A percentile compares a stretch with the other conserved stretches of the same genome.
These are phyloP conservation scores for Epichloe baconii DNA, from an alignment of 2,329 filamentous ascomycete genomes.

Conservation along the genomic window DNA sequence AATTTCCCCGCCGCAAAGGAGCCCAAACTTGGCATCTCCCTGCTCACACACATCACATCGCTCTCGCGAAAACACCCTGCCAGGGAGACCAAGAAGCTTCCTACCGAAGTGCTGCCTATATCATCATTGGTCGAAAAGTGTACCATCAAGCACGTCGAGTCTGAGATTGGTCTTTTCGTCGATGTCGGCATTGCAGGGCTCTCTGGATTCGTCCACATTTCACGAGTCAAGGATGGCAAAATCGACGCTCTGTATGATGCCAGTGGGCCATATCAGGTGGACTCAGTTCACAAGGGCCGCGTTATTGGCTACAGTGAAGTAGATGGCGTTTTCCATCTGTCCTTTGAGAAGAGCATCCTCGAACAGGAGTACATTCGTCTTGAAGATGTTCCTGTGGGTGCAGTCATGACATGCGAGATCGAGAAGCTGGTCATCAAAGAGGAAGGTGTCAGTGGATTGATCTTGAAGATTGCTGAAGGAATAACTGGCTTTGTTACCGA, in stretches of 20 bases:
- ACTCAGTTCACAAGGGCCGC: conserved; percentile 66
- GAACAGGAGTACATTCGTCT: conserved; percentile 84
- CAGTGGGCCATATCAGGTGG: conserved; percentile 65
- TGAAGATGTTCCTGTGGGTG: conserved; percentile 75
- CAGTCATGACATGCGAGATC: conserved; percentile 67
- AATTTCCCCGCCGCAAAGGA: conserved; percentile 69
- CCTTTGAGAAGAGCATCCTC: conserved; percentile 68
- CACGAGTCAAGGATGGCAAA: conserved; percentile 78
- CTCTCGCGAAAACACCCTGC: conserved; percentile 35
- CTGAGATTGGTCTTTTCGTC: conserved; percentile 69
- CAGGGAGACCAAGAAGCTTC: conserved; percentile 29
- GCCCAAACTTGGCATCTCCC: conserved; percentile 75
- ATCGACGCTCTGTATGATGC: conserved; percentile 69
- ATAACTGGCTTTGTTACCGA: conserved; percentile 83
- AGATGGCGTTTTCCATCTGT: conserved; percentile 76
- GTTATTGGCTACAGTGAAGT: conserved; percentile 77
- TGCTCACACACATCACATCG: conserved; percentile 71
- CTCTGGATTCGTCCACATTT: conserved; percentile 89
- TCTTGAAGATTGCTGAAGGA: conserved; percentile 74
- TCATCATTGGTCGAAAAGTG: conserved; percentile 68
- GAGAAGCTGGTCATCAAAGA: conserved; percentile 72
- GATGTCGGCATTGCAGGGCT: conserved; percentile 51
- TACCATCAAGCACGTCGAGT: conserved; percentile 67
- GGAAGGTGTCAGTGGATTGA: conserved; percentile 65
- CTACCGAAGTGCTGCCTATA: conserved; percentile 49